Base-by-base conservation (phyloP, 805 yeast species). In the Ogataea pini region DNA sequence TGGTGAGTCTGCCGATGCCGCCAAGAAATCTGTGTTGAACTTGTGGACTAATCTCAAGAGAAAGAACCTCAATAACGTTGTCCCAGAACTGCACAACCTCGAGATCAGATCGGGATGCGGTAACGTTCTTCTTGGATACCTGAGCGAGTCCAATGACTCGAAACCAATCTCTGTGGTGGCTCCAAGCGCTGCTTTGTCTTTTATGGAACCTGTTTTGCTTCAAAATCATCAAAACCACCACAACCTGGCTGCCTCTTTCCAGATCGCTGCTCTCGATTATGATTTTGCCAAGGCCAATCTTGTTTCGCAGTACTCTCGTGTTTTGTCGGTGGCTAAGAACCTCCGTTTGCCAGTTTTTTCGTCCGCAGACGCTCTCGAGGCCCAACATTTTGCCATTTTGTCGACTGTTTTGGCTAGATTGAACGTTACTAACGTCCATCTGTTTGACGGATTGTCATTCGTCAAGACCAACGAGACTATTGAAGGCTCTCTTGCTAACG, bases 31-130 rank as follows among this genome's bases (percentile, higher is more conserved):
- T 56, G 72, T 79, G 40, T 70, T 88, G 43, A 89, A 85, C 64
- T 65, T 76, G 44, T 89, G 96, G 96, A 63, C 75, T 37, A 65
- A 71, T 39, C 66, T 73, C 42, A 72, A 72, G 60, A 76, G 79
- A 59, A 61, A 64, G 33, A 85, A 85, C 62, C 71, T 79, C 12
- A 61, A 67, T 39, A 83, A 82, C 19, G 68, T 65, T n/a, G 79
- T 83, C 46, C 94, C 95, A 22, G 72, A 73, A 46, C 67, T 85
- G 56, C 73, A 80, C 61, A 71, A 77, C 54, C 67, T 85, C 48
- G 89, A 90, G 61, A 79, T 88, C 48, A 82, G 96, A 64, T 72
- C 85, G 2, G 97, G 97, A 59, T 94, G 96, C 27, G 88, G 92
- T 39, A 77, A 82, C 52, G 79, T 87, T 22, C 76, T 92, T 39